Base-by-base conservation (phyloP, 306 rosid genomes). In the Cucumis hystrix region DNA sequence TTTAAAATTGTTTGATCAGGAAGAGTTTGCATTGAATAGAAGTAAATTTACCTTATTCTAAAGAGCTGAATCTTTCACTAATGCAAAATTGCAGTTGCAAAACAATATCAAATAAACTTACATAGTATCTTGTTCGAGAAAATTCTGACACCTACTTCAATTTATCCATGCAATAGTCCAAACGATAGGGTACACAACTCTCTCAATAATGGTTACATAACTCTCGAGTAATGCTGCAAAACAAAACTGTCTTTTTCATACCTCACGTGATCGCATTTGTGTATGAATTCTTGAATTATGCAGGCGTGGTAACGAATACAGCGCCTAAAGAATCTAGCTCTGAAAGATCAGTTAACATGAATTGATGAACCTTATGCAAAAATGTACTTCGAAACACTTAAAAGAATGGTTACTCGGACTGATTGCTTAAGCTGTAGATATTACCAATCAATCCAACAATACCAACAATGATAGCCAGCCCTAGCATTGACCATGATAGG, bases 401-500 rank as follows among this genome's bases (percentile, higher is more conserved):
- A 52, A 55, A 82, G 78, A 56, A 58, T 30, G 75, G 67, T 87
- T 76, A 83, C 72, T 87, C 39, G n/a, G 90, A 90, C 76, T 84
- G 77, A 77, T 84, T 82, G 85, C 85, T 66, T 58, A 92, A 65
- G 89, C 96, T 84, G 79, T 86, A 92, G 30, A 92, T 14, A 84
- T 89, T 95, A 58, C 93, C 87, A 54, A 87, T n/a, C 61, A 89
- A 85, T 82, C 99, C 97, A 79, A 95, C 83, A 65, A 89, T 23
- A 80, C 97, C 88, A 76, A 92, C 97, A 30, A 59, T 41, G 78
- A 83, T 79, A 40, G 99, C 97, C 80, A 91, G 80, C 21, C 83
- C 60, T 83, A 95, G 39, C 96, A 95, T 90, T 40, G 82, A 47
- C 96, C 96, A 88, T 7, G 97, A 90, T 7, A 95, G 55, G 52